Base-by-base conservation (phyloP, 805 yeast species). In the Scheffersomyces coipomensis region DNA sequence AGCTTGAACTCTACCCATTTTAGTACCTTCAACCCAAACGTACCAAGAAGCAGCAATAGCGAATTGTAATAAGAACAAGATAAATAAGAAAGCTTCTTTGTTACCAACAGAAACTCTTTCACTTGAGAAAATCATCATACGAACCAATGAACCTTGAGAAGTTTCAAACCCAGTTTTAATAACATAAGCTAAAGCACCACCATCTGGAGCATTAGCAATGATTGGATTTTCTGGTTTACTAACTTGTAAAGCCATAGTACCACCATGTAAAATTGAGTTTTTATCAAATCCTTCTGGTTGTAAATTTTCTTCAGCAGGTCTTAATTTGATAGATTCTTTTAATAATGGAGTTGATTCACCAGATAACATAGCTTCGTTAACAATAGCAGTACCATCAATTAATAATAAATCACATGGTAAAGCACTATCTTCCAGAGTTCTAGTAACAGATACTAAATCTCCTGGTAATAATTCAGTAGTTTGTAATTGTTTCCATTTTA, bases 161-260 rank as follows among this genome's bases (percentile, higher is more conserved):
- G 99, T 93, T 67, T 93, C 99, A 57, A 93, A 93, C n/a, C 99
- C 99, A 33, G 97, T 91, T 61, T 88, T 89, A 30, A 86, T 71
- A 36, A 90, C 97, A 40, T 85, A 65, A 5, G 98, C 98, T 35
- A 90, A 62, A 22, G 96, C 96, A 61, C 99, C 99, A 27, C 75
- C 66, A 62, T 93, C 97, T 32, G 99, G 98, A 39, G 97, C 82
- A 24, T 75, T 53, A 11, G 83, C 79, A 33, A 83, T 58, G 30
- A 39, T 34, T 3, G 76, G 53, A 17, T 68, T 63, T 46, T 75
- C 78, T 11, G 93, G 85, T 34, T 80, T 62, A 29, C 95, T 82
- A 23, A 90, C 95, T 70, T 93, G 99, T 51, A 93, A 75, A 42
- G 93, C 93, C 62, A 88, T 86, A 21, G 99, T 93, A 67, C 99